These are phyloP conservation scores for Forsythia viridissima DNA, from an alignment of 257 asterid species.

Conservation along the genomic window DNA sequence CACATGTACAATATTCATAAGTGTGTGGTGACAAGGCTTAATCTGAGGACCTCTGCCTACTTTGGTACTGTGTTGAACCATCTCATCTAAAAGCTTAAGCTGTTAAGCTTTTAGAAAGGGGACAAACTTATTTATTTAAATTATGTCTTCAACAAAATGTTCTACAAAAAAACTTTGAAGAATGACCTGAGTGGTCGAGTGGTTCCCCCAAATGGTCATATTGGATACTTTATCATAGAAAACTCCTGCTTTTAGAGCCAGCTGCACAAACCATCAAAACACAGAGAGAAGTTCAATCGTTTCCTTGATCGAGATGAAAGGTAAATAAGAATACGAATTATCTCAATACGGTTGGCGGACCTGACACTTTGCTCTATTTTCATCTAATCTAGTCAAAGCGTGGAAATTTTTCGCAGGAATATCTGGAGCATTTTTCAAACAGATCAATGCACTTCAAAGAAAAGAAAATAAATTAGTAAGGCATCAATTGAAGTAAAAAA, in stretches of 20 bases:
- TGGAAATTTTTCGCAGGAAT: conserved; percentile 94
- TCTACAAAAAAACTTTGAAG: not conserved
- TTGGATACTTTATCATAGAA: conserved; percentile 92
- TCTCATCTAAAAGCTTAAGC: not conserved
- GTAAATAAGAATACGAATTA: not conserved
- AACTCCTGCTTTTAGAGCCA: conserved; percentile 95
- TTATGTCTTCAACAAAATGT: not conserved
- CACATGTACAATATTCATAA: not conserved
- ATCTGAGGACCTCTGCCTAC: no score
- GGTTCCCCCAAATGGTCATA: conserved; percentile 98
- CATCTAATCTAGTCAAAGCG: conserved; percentile 94
- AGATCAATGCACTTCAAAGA: conserved; percentile 84
- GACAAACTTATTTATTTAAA: not conserved
- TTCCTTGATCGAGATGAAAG: not conserved
- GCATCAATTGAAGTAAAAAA: not conserved
- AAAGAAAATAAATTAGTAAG: conserved; percentile 39
- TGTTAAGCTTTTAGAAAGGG: not conserved
- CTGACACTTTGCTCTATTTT: conserved; percentile 99
- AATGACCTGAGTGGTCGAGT: conserved; percentile 95
- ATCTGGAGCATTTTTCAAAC: conserved; percentile 94
- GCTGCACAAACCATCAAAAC: conserved; percentile 42
- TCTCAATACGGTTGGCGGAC: conserved; percentile 26
- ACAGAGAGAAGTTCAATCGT: not conserved
- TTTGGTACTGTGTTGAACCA: not conserved
- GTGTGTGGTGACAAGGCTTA: not conserved